These are phyloP conservation scores for Penstemon eatonii DNA, from an alignment of 257 asterid species.

Conservation along the genomic window DNA sequence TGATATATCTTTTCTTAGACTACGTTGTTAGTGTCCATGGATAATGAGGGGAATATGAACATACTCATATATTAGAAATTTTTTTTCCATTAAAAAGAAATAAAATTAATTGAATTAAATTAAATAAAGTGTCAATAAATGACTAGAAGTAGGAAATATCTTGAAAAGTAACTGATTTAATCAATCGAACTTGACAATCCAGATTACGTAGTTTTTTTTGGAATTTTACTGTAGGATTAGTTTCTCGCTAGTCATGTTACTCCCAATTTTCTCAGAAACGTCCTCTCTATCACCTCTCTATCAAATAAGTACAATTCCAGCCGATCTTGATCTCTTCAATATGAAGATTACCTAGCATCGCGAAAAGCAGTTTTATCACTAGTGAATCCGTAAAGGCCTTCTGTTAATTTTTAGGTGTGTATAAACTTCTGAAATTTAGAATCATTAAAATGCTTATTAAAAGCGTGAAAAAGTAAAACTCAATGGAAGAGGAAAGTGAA, in stretches of 20 bases:
- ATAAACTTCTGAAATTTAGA: too few relatives aligned
- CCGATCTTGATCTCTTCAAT: background rate
- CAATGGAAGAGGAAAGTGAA: constrained; percentile 6
- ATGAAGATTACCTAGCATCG: background rate
- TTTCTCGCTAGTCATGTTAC: background rate
- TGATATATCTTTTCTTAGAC: constrained; percentile 21
- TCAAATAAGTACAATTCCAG: background rate
- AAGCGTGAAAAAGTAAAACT: too few relatives aligned
- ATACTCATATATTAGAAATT: too few relatives aligned
- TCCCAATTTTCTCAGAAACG: background rate
- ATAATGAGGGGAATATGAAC: background rate
- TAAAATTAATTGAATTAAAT: too few relatives aligned
- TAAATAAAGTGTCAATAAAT: too few relatives aligned
- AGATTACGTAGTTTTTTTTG: background rate
- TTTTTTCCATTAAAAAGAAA: too few relatives aligned
- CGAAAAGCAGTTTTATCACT: background rate
- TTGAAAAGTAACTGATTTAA: background rate
- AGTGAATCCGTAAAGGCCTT: too few relatives aligned
- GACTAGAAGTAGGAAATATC: background rate
- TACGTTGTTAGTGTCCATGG: constrained; percentile 18
- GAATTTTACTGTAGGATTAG: background rate
- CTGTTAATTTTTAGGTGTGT: too few relatives aligned
- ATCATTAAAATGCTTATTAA: too few relatives aligned
- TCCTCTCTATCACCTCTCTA: too few relatives aligned
- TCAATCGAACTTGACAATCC: background rate